A percentile compares a stretch with the other conserved stretches of the same genome.
phyloP scores from a whole-genome alignment of 2,329 filamentous ascomycete genomes.

The Verticillium tricorpus region DNA sequence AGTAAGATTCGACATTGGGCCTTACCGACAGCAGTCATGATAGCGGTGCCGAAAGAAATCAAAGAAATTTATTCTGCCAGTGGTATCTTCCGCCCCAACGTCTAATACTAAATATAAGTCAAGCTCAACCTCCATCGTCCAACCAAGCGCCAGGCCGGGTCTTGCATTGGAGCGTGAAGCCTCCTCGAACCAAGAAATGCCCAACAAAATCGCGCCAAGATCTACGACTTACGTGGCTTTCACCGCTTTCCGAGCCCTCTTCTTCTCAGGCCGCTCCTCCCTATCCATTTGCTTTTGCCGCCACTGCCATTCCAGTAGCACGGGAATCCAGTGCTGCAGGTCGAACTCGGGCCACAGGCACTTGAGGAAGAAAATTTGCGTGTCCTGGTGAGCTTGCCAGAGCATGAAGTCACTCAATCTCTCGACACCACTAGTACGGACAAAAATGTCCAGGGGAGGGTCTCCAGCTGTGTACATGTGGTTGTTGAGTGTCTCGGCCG shows the following conservation, averaged over 20 bases:
- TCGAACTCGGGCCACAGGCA: slow-evolving; percentile 97
- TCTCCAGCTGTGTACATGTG: slow-evolving; percentile 85
- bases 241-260: slow-evolving; percentile 16
- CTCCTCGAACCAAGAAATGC: not conserved
- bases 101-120: not conserved
- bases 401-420: slow-evolving; percentile 97
- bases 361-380: slow-evolving; percentile 86
- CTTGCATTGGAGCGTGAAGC: not conserved
- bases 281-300: slow-evolving; percentile 53
- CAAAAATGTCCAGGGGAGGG: slow-evolving; percentile 84
- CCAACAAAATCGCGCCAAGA: not conserved
- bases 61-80: not conserved
- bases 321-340: slow-evolving; percentile 86
- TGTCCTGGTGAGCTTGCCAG: slow-evolving; percentile 93
- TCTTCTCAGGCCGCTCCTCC: slow-evolving; percentile 37
- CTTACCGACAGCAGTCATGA: too few species aligned
- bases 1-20: too few species aligned
- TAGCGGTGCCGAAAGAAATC: not conserved
- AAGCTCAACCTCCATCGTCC: not conserved
- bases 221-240: slow-evolving; percentile 1
- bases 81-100: slow-evolving; percentile 3
- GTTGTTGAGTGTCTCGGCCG: slow-evolving; percentile 70
- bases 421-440: slow-evolving; percentile 90
- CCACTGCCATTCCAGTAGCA: slow-evolving; percentile 86
- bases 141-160: not conserved